These are phyloP conservation scores for Oehlia diaphana DNA, from an alignment of 192 early-diverging fungal genomes.

Conservation along the genomic window DNA sequence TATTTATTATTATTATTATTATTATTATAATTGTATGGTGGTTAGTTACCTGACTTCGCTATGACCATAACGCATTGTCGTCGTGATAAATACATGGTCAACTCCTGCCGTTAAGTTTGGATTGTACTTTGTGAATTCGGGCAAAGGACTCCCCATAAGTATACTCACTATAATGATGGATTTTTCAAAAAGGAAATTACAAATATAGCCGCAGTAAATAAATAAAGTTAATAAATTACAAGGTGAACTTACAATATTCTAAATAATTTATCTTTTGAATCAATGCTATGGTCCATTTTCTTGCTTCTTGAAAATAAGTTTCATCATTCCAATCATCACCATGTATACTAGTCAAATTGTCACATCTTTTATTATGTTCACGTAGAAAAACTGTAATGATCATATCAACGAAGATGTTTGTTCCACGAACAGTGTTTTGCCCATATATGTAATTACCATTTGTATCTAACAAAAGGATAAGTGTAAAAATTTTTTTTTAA, in stretches of 20 bases:
- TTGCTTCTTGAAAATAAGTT: slow-evolving; percentile 14
- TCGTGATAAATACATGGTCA: background rate
- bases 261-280: slow-evolving; percentile 4
- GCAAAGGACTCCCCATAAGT: slow-evolving; percentile 1
- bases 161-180: background rate
- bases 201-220: background rate
- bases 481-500: no score
- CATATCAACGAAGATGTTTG: background rate
- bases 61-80: slow-evolving; percentile 11
- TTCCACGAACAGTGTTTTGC: no score
- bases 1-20: background rate
- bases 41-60: background rate
- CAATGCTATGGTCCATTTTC: background rate
- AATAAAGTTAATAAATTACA: background rate
- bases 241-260: background rate
- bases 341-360: background rate
- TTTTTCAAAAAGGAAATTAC: background rate
- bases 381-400: background rate
- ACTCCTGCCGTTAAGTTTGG: background rate
- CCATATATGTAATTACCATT: no score
- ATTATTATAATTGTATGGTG: background rate
- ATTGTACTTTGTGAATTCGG: background rate
- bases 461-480: no score
- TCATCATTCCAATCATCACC: slow-evolving; percentile 2
- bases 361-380: slow-evolving; percentile 10